A percentile compares a stretch with the other conserved stretches of the same genome.
Conservation (phyloP, 1,284 basidiomycete genomes). For the Moesziomyces aphidis region DNA sequence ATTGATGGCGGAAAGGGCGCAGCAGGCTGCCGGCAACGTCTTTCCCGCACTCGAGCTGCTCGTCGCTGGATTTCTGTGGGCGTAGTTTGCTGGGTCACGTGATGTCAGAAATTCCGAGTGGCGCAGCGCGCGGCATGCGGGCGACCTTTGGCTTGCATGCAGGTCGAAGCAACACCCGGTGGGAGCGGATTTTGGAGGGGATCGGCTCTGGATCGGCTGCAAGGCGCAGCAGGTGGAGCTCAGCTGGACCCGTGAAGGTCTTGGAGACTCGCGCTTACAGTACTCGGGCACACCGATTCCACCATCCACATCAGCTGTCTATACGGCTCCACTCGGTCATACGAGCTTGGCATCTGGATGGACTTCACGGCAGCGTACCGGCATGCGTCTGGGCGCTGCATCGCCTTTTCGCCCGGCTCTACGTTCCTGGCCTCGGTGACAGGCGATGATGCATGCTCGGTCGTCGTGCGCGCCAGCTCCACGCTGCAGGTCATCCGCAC, state of each 20-base stretch:
- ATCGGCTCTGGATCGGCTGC: background rate
- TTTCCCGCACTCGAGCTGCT: background rate
- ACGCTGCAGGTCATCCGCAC: slow-evolving; percentile 59
- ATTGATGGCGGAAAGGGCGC: background rate
- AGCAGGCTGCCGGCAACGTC: background rate
- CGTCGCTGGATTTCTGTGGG: background rate
- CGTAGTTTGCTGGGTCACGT: background rate
- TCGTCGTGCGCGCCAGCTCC: slow-evolving; percentile 54
- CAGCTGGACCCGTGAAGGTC: too few species aligned
- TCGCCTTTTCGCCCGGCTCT: slow-evolving; percentile 61
- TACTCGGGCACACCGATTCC: too few species aligned
- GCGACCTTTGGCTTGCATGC: background rate
- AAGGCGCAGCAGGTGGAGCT: background rate
- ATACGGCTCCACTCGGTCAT: background rate
- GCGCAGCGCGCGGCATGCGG: background rate
- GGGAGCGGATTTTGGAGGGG: background rate
- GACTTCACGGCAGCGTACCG: slow-evolving; percentile 59
- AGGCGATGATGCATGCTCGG: slow-evolving; percentile 29
- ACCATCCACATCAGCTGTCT: background rate
- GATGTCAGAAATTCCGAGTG: background rate
- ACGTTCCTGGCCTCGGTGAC: slow-evolving; percentile 60
- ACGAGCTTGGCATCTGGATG: slow-evolving; percentile 25
- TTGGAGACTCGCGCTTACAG: too few species aligned
- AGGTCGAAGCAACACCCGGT: background rate
- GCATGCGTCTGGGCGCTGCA: slow-evolving; percentile 52